These are phyloP conservation scores for Elaeagnus macrophylla DNA, from an alignment of 306 rosid genomes.

Conservation along the genomic window DNA sequence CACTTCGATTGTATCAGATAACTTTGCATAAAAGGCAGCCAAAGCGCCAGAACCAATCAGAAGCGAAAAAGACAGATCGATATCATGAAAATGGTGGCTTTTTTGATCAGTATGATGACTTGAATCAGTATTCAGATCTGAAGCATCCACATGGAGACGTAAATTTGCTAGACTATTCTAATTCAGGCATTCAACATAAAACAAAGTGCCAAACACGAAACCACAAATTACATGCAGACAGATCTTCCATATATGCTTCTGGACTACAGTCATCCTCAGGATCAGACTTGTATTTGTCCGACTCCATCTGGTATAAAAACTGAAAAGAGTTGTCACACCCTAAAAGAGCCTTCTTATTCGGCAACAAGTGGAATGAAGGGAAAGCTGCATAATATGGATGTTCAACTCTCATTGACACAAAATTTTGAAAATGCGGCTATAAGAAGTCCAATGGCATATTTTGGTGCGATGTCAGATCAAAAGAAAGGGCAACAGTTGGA, in stretches of 20 bases:
- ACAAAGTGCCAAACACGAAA: conserved; percentile 22
- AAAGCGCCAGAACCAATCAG: conserved; percentile 20
- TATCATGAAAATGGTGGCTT: conserved; percentile 31
- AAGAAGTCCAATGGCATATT: conserved; percentile 24
- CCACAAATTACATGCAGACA: conserved; percentile 30
- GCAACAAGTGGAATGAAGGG: conserved; percentile 31
- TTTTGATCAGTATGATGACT: conserved; percentile 18
- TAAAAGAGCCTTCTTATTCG: conserved; percentile 45
- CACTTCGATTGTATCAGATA: conserved; percentile 16
- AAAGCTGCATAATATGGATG: conserved; percentile 22
- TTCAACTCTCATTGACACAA: conserved; percentile 18
- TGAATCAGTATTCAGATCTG: conserved; percentile 24
- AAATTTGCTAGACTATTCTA: conserved; percentile 30
- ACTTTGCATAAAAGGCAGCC: conserved; percentile 32
- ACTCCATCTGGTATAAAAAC: conserved; percentile 33
- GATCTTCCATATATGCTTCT: conserved; percentile 18
- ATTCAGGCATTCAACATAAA: conserved; percentile 28
- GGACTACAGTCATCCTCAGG: conserved; percentile 24
- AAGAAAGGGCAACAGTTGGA: conserved; percentile 40
- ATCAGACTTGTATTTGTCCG: conserved; percentile 25
- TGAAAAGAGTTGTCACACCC: conserved; percentile 26
- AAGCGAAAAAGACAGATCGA: conserved; percentile 27
- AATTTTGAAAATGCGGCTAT: conserved; percentile 29
- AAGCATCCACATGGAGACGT: conserved; percentile 31
- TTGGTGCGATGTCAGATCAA: conserved; percentile 30